Base-by-base conservation (phyloP, 1,284 basidiomycete genomes). In the Cryptococcus maquisensis region DNA sequence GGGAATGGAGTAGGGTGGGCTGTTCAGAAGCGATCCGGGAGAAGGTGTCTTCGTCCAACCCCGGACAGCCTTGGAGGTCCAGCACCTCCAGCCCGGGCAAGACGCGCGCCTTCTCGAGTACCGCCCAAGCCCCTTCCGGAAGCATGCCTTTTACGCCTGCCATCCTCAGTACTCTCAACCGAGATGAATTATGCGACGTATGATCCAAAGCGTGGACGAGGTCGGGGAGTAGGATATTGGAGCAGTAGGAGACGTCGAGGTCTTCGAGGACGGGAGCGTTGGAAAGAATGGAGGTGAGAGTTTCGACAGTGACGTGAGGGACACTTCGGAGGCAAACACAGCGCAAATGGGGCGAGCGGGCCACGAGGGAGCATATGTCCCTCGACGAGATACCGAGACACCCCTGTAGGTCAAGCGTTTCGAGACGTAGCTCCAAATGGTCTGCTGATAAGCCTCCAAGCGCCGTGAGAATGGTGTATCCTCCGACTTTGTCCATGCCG, bases 11-110 rank as follows among this genome's bases (percentile, higher is more conserved):
- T 57, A 48, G 16, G 58, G 45, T 54, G 62, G 18, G 39, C 74
- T 3, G 88, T 82, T 63, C 93, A 85, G 0, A 84, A 84, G 10
- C 7, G 28, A 32, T 6, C 7, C 7, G 28, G 38, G 86, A 84
- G 54, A 94, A 61, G 2, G 85, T 83, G 1, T 84, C 84, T 69
- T 92, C 89, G 63, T 84, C 84, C 55, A 95, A 72, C 47, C 84
- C 81, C 26, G 79, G 78, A 50, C 83, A 82, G 63, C 87, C 85
- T 71, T 84, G 88, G 49, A 93, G 75, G 71, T 95, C 90, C 9
- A 96, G 79, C n/a, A 88, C 81, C 69, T 90, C 85, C 12, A 95
- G 80, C 60, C 80, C 76, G n/a, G 86, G 86, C 1, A 86, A 80
- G 4, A 81, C 84, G 57, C 76, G 80, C 1, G 84, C 87, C 38